A percentile compares a stretch with the other conserved stretches of the same genome.
phyloP scores from a whole-genome alignment of 305 asterid species.

The Plantago coronopus region DNA sequence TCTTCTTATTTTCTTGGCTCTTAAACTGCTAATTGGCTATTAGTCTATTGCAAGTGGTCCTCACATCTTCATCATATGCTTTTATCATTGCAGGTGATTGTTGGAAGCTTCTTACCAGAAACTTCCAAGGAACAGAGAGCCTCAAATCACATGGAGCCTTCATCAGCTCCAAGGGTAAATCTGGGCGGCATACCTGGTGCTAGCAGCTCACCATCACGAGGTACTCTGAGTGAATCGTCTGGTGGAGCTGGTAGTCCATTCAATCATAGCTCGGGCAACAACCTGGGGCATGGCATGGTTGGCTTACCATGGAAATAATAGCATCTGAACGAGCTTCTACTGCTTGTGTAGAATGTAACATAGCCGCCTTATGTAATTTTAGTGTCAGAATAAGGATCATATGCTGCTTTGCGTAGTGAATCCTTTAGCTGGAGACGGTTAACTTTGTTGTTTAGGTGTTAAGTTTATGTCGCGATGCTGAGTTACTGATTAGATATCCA shows the following conservation, averaged over 20 bases:
- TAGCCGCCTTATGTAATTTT: slow-evolving; percentile 6
- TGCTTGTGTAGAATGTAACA: slow-evolving; percentile 18
- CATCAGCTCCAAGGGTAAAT: slow-evolving; percentile 26
- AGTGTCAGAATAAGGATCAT: slow-evolving; percentile 17
- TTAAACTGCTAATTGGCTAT: too few species aligned
- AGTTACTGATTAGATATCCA: too few species aligned
- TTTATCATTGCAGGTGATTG: background rate
- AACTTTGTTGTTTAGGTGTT: background rate
- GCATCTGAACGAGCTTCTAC: slow-evolving; percentile 10
- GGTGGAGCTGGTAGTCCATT: slow-evolving; percentile 56
- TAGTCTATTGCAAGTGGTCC: too few species aligned
- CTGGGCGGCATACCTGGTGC: slow-evolving; percentile 33
- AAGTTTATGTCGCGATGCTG: too few species aligned
- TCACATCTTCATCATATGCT: background rate
- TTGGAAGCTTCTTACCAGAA: slow-evolving; percentile 41
- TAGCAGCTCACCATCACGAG: slow-evolving; percentile 49
- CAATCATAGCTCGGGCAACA: slow-evolving; percentile 38
- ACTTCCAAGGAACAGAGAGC: slow-evolving; percentile 31
- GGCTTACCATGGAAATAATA: slow-evolving; percentile 49
- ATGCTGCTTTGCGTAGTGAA: slow-evolving; percentile 16
- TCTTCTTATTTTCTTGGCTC: too few species aligned
- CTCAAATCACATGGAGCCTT: slow-evolving; percentile 29
- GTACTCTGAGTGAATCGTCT: slow-evolving; percentile 41
- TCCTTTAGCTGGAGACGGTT: slow-evolving; percentile 1
- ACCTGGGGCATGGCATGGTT: slow-evolving; percentile 28